These are phyloP conservation scores for Saccharomycopsis hybrid DNA, from an alignment of 1,139 yeast species.

Conservation along the genomic window DNA sequence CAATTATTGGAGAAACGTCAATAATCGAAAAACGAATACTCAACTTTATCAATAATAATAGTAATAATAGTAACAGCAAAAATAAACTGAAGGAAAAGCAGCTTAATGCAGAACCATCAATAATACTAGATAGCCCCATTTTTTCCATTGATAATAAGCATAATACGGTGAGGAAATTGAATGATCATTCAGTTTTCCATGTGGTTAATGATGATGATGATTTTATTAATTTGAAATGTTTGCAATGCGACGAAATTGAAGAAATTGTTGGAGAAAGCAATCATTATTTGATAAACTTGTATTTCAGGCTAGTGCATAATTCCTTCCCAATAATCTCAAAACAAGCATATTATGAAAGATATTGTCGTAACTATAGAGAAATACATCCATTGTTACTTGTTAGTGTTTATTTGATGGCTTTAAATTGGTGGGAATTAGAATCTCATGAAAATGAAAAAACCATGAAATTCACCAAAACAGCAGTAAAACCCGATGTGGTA, in stretches of 20 bases:
- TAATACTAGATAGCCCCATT: conserved; percentile 19
- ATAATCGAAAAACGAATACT: conserved; percentile 24
- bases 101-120: background rate
- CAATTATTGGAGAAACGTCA: conserved; percentile 25
- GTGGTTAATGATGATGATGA: conserved; percentile 26
- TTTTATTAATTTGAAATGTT: conserved; percentile 24
- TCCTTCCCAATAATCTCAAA: conserved; percentile 37
- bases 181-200: conserved; percentile 24
- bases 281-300: conserved; percentile 33
- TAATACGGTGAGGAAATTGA: conserved; percentile 22
- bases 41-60: background rate
- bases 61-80: background rate
- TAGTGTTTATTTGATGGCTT: conserved; percentile 37
- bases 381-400: conserved; percentile 40
- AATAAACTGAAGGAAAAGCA: background rate
- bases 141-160: conserved; percentile 15
- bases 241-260: conserved; percentile 34
- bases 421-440: conserved; percentile 36
- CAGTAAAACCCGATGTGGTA: conserved; percentile 31
- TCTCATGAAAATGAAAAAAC: conserved; percentile 11
- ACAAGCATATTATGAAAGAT: conserved; percentile 38
- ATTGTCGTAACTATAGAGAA: conserved; percentile 39
- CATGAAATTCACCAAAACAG: conserved; percentile 22
- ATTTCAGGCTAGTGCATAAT: conserved; percentile 38
- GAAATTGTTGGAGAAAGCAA: conserved; percentile 38